phyloP scores from a whole-genome alignment of 345 rosid species.

The Camelina sativa region DNA sequence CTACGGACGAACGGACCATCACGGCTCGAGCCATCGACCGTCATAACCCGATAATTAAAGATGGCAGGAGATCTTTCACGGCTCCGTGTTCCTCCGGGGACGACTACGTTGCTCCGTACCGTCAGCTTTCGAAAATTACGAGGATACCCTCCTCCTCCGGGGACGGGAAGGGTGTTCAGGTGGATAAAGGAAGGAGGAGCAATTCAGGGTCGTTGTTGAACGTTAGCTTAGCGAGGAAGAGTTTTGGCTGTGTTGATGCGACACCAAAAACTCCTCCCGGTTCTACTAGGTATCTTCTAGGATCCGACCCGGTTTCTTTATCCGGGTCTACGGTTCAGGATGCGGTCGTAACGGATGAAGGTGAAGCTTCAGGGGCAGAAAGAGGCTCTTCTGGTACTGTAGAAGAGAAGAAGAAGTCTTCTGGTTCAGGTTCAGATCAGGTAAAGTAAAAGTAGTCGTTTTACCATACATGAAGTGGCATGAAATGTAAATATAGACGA shows the following conservation, averaged over 20 bases:
- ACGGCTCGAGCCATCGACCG: constrained; percentile 56
- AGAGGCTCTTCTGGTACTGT: not conserved
- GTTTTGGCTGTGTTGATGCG: constrained; percentile 40
- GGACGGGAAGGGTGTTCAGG: constrained; percentile 22
- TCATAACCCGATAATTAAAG: constrained; percentile 80
- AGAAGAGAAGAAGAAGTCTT: constrained; percentile 34
- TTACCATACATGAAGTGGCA: constrained; percentile 29
- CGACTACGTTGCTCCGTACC: constrained; percentile 41
- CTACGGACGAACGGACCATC: constrained; percentile 41
- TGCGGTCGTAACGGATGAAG: constrained; percentile 39
- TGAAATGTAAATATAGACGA: constrained; percentile 22
- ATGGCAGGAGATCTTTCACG: constrained; percentile 58
- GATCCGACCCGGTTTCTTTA: constrained; percentile 47
- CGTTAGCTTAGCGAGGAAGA: constrained; percentile 44
- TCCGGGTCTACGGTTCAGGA: constrained; percentile 55
- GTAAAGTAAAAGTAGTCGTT: constrained; percentile 38
- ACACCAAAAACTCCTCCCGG: constrained; percentile 59
- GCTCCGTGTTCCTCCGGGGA: constrained; percentile 39
- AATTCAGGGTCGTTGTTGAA: constrained; percentile 34
- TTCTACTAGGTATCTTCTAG: constrained; percentile 70
- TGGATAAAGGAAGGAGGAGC: constrained; percentile 29
- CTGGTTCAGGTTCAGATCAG: constrained; percentile 43
- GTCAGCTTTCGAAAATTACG: constrained; percentile 27
- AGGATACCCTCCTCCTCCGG: constrained; percentile 34
- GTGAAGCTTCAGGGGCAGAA: constrained; percentile 25